A percentile compares a stretch with the other conserved stretches of the same genome.
Conservation (phyloP, 306 rosid species). For the Rosa rugosa region DNA sequence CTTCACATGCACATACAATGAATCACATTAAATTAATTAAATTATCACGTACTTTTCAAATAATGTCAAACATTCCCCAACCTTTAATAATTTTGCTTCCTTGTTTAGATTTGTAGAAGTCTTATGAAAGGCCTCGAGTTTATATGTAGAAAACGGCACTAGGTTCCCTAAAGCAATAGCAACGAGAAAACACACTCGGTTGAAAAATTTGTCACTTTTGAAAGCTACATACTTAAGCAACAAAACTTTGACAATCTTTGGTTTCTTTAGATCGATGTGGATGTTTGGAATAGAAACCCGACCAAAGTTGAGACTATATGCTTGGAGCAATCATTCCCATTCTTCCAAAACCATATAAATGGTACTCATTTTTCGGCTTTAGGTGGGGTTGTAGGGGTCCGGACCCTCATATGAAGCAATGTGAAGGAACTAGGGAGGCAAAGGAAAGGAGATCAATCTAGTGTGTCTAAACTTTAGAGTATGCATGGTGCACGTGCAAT, state of each 20-base stretch:
- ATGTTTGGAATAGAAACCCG: constrained; percentile 28
- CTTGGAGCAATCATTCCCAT: constrained; percentile 18
- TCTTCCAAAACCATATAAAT: not conserved
- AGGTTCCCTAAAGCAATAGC: constrained; percentile 38
- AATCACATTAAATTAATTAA: too few relatives aligned
- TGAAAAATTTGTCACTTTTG: constrained; percentile 18
- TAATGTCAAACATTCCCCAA: not conserved
- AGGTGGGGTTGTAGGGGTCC: constrained; percentile 1
- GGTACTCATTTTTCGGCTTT: constrained; percentile 18
- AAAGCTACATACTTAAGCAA: constrained; percentile 9
- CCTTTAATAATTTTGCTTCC: not conserved
- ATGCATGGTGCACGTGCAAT: constrained; percentile 48
- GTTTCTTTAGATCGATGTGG: constrained; percentile 22
- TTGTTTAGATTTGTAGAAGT: not conserved
- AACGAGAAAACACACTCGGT: constrained; percentile 26
- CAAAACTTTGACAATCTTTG: constrained; percentile 8
- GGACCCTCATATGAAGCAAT: constrained; percentile 1
- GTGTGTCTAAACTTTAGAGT: constrained; percentile 20
- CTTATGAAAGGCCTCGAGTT: constrained; percentile 7
- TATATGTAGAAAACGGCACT: constrained; percentile 17
- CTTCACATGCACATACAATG: not conserved
- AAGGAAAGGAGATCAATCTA: not conserved
- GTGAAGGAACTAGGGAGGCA: constrained; percentile 21
- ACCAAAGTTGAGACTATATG: constrained; percentile 18
- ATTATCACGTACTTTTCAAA: too few relatives aligned